Percentiles rank a stretch among this genome's conserved stretches.
Evolutionary conservation across 202 grass and related monocot genomes (phyloP).

Genomic region (Panicum hallii): DNA sequence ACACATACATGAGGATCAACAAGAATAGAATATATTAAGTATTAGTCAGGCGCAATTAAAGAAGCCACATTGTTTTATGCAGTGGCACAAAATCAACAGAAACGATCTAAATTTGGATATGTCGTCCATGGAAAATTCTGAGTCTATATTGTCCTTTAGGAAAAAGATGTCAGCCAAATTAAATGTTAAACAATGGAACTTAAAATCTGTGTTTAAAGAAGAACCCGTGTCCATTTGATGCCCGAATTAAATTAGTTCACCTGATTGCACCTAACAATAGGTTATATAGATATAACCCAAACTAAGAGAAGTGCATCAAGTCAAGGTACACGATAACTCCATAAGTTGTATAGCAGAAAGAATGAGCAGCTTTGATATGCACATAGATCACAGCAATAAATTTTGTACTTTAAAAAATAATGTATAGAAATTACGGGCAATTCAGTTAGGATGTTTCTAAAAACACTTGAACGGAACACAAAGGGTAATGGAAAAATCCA

Average conservation of each 20-base stretch:
- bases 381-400: neutral
- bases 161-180: neutral
- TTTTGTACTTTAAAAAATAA: neutral
- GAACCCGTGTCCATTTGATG: neutral
- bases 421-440: conserved; percentile 9
- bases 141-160: neutral
- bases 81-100: conserved; percentile 7
- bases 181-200: conserved; percentile 33
- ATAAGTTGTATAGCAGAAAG: neutral
- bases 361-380: conserved; percentile 20
- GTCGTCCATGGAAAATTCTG: neutral
- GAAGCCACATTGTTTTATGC: neutral
- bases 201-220: neutral
- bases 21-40: conserved; percentile 4
- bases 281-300: conserved; percentile 15
- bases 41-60: conserved; percentile 4
- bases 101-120: neutral
- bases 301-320: conserved; percentile 19
- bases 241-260: neutral
- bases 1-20: conserved; percentile 23
- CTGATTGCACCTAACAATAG: conserved; percentile 2
- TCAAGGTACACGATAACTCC: conserved; percentile 17
- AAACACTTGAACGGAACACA: conserved; percentile 22
- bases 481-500: conserved; percentile 24
- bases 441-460: conserved; percentile 9